Conservation (phyloP, 2,329 filamentous ascomycete genomes). For the Lasiodiplodia sp. region DNA sequence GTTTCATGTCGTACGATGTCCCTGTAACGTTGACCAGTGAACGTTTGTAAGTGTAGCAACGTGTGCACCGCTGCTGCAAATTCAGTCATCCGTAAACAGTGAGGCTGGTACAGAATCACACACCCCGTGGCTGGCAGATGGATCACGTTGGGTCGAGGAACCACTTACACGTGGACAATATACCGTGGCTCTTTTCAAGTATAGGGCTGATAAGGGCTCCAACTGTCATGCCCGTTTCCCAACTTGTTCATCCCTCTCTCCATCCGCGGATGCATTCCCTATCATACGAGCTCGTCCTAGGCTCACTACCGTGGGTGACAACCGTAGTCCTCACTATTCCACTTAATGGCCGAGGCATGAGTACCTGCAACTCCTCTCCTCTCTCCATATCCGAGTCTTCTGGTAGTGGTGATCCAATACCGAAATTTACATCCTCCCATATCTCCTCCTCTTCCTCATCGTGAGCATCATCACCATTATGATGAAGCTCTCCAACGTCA, state of each 20-base stretch:
- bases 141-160: not conserved
- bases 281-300: slow-evolving; percentile 18
- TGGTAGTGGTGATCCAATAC: too few relatives aligned
- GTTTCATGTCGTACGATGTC: not conserved
- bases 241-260: not conserved
- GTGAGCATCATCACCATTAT: not conserved
- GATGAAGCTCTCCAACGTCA: not conserved
- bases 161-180: not conserved
- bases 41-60: not conserved
- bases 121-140: too few relatives aligned
- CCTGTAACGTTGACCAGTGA: not conserved
- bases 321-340: slow-evolving; percentile 19
- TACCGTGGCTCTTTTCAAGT: not conserved
- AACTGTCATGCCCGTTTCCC: not conserved
- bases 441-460: slow-evolving; percentile 1
- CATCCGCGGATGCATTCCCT: slow-evolving; percentile 13
- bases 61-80: not conserved
- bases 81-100: not conserved
- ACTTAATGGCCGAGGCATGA: not conserved
- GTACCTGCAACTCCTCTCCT: not conserved
- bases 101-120: too few relatives aligned
- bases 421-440: slow-evolving; percentile 6
- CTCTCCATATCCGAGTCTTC: not conserved
- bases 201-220: not conserved
- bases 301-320: slow-evolving; percentile 7